These are phyloP conservation scores for Cryptosporidium ryanae DNA, from an alignment of 169 alveolate species.

Conservation along the genomic window DNA sequence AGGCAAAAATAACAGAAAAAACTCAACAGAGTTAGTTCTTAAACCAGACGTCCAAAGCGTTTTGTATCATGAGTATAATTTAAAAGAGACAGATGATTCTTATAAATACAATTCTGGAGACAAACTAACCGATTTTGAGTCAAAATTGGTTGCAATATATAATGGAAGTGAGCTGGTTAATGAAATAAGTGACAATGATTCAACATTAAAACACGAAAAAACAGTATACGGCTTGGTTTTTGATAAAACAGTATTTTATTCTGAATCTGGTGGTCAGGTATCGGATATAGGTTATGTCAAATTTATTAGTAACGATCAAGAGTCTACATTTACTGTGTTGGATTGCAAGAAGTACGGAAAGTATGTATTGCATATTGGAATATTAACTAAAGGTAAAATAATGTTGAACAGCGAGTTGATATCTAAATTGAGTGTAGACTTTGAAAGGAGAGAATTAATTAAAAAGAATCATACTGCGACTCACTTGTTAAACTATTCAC, in stretches of 20 bases:
- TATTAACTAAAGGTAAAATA: slow-evolving; percentile 50
- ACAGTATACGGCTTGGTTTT: slow-evolving; percentile 81
- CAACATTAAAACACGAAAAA: too few relatives aligned
- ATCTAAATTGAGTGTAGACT: slow-evolving; percentile 80
- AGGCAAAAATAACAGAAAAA: slow-evolving; percentile 73
- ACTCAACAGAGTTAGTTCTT: slow-evolving; percentile 1
- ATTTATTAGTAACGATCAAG: slow-evolving; percentile 17
- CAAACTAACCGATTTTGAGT: not conserved
- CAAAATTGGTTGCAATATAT: slow-evolving; percentile 59
- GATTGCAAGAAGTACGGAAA: slow-evolving; percentile 88
- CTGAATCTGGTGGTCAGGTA: slow-evolving; percentile 87
- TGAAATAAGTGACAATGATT: not conserved
- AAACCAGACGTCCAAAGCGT: slow-evolving; percentile 56
- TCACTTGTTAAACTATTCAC: slow-evolving; percentile 89
- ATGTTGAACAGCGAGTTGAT: slow-evolving; percentile 59
- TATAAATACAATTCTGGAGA: slow-evolving; percentile 16
- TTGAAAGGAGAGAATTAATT: slow-evolving; percentile 85
- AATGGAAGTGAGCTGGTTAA: slow-evolving; percentile 70
- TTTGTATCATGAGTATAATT: slow-evolving; percentile 10
- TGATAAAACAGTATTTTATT: slow-evolving; percentile 88
- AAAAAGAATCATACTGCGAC: slow-evolving; percentile 94
- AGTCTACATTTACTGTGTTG: slow-evolving; percentile 82
- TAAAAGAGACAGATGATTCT: slow-evolving; percentile 50
- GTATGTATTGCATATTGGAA: slow-evolving; percentile 88
- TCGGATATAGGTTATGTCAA: slow-evolving; percentile 76